phyloP scores from a whole-genome alignment of 2,329 filamentous ascomycete species.

The Trichoderma sp. region DNA sequence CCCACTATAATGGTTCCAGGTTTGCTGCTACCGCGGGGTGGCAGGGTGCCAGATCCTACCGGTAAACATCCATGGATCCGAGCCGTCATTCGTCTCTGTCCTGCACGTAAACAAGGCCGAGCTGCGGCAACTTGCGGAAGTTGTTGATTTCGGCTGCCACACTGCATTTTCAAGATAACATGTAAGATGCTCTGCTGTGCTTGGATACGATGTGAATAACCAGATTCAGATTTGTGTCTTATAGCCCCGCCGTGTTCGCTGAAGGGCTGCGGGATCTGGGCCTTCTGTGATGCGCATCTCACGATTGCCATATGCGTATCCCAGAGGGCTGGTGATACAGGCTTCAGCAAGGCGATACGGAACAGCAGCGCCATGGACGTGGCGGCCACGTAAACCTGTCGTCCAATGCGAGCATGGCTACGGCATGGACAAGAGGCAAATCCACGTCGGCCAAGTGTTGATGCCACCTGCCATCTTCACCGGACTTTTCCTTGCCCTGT shows the following conservation, averaged over 20 bases:
- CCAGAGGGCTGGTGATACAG: constrained; percentile 5
- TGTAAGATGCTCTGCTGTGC: not conserved
- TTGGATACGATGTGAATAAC: not conserved
- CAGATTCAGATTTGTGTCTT: not conserved
- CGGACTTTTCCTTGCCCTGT: constrained; percentile 66
- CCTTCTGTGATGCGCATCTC: constrained; percentile 1
- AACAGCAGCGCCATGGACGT: not conserved
- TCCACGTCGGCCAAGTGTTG: constrained; percentile 47
- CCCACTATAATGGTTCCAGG: not conserved
- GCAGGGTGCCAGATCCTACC: constrained; percentile 9
- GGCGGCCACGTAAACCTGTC: not conserved
- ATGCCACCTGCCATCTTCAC: constrained; percentile 67
- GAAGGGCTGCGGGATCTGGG: constrained; percentile 19
- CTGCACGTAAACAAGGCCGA: not conserved
- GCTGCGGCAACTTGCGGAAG: not conserved
- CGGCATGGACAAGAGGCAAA: constrained; percentile 27
- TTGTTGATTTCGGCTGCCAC: not conserved
- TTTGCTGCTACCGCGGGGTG: constrained; percentile 19
- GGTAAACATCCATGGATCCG: not conserved
- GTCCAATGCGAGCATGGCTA: not conserved
- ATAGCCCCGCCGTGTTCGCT: not conserved
- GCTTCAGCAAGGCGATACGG: not conserved
- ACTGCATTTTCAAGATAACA: not conserved
- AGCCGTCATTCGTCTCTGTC: not conserved
- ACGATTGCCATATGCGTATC: not conserved